A percentile compares a stretch with the other conserved stretches of the same genome.
These are phyloP conservation scores for Candida tammaniensis DNA, from an alignment of 805 yeast genomes.

Conservation along the genomic window DNA sequence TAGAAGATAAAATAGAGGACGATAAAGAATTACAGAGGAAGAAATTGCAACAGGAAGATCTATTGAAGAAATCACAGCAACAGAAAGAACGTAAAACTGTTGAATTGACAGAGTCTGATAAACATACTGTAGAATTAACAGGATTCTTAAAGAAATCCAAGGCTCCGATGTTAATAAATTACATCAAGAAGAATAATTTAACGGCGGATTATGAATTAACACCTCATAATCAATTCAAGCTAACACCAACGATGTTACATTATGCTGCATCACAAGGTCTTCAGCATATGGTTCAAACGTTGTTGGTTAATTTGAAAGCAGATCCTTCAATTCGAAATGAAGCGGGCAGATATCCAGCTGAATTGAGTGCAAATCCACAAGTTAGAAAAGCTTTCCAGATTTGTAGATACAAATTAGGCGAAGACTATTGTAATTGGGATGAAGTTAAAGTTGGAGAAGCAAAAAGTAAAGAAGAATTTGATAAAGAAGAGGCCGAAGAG, in stretches of 20 bases:
- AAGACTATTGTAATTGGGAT: slow-evolving; percentile 66
- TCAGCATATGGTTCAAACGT: slow-evolving; percentile 60
- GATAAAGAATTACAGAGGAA: slow-evolving; percentile 25
- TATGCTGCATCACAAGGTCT: slow-evolving; percentile 70
- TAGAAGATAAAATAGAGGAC: slow-evolving; percentile 54
- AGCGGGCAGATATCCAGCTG: slow-evolving; percentile 65
- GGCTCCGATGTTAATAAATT: slow-evolving; percentile 69
- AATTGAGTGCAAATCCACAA: slow-evolving; percentile 50
- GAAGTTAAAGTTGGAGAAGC: slow-evolving; percentile 60
- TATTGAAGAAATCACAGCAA: slow-evolving; percentile 13
- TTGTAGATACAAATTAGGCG: slow-evolving; percentile 68
- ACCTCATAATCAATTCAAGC: slow-evolving; percentile 51
- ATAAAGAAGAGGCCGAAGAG: slow-evolving; percentile 34
- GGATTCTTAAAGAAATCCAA: slow-evolving; percentile 65
- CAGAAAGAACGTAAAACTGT: slow-evolving; percentile 8
- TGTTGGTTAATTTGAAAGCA: slow-evolving; percentile 63
- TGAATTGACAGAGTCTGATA: slow-evolving; percentile 35
- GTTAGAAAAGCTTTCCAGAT: slow-evolving; percentile 61
- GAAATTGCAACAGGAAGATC: slow-evolving; percentile 18
- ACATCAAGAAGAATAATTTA: slow-evolving; percentile 56
- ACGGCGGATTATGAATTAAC: slow-evolving; percentile 50
- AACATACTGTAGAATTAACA: slow-evolving; percentile 56
- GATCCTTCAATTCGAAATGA: slow-evolving; percentile 45
- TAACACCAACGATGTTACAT: slow-evolving; percentile 74
- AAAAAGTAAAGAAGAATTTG: slow-evolving; percentile 58